phyloP scores from a whole-genome alignment of 805 yeast genomes.

The Candida dajiaensis region DNA sequence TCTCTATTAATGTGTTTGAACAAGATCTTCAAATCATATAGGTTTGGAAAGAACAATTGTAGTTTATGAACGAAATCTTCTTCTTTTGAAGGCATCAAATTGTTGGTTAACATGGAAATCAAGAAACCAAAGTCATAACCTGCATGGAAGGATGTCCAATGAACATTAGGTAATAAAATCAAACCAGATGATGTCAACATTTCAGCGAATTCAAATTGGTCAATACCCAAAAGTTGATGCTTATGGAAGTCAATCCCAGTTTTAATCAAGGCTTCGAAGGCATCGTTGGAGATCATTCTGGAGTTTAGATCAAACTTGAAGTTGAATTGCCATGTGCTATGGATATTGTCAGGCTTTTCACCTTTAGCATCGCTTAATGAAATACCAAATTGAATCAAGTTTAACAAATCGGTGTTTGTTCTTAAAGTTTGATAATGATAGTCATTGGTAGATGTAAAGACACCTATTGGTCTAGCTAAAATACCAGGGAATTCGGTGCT shows the following conservation, averaged over 20 bases:
- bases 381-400: slow-evolving; percentile 81
- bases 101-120: slow-evolving; percentile 67
- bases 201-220: slow-evolving; percentile 76
- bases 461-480: slow-evolving; percentile 92
- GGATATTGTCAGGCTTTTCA: slow-evolving; percentile 56
- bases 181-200: slow-evolving; percentile 81
- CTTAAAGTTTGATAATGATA: slow-evolving; percentile 95
- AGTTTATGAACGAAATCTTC: slow-evolving; percentile 72
- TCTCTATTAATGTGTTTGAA: slow-evolving; percentile 22
- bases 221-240: slow-evolving; percentile 74
- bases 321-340: slow-evolving; percentile 95
- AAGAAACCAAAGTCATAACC: slow-evolving; percentile 95
- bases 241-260: slow-evolving; percentile 78
- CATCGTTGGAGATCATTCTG: slow-evolving; percentile 86
- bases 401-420: slow-evolving; percentile 80
- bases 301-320: slow-evolving; percentile 69
- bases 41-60: slow-evolving; percentile 67
- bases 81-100: slow-evolving; percentile 73
- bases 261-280: slow-evolving; percentile 70
- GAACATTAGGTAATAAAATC: slow-evolving; percentile 55
- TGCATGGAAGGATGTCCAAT: slow-evolving; percentile 89
- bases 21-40: slow-evolving; percentile 72
- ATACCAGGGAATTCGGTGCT: slow-evolving; percentile 96
- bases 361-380: slow-evolving; percentile 68
- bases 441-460: slow-evolving; percentile 81